Base-by-base conservation (phyloP, 2,329 filamentous ascomycete genomes). In the Rhexocercosporidium sp. region DNA sequence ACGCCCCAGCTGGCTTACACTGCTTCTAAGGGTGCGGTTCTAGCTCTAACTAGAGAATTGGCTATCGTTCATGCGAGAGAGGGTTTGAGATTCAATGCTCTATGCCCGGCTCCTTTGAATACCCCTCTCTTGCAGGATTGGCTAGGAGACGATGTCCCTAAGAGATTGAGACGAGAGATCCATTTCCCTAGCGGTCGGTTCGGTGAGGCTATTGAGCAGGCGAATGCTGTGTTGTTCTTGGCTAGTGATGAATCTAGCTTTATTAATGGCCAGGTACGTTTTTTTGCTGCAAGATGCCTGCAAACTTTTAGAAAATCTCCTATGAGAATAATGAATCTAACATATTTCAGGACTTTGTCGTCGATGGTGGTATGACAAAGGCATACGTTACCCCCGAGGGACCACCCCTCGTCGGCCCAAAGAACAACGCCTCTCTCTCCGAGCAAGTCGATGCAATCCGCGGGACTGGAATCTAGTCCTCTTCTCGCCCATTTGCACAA, bases 331-430 rank as follows among this genome's bases (percentile, higher is more conserved):
- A 6, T 2, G 8, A 41, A 14, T 47, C 59, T 74, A 64, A 71
- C 25, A 53, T 2, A 18, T 22, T n/a, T 18, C 57, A 89, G 67
- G 96, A 98, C 78, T 97, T 98, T 82, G 91, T 97, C 4, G 94
- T 98, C 29, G 96, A 99, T 76, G 96, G 96, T 66, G 95, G 95
- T 68, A 93, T 99, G 92, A 95, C 90, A 75, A 97, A 92, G 85
- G 92, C 94, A 53, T 98, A 97, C 79, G 88, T 91, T 31, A 91
- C 89, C 1, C 82, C 89, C 1, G 88, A 90, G 79, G 89, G 89
- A 3, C 82, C 85, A 16, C 77, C 87, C 9, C 73, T 82, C 0
- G 72, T 81, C 12, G 83, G 85, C 5, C 89, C 89, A 3, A 77
- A 79, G 69, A 91, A 78, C 71, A 78, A 78, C 63, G 76, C 76